These are phyloP conservation scores for Byssothecium circinans DNA, from an alignment of 2,329 filamentous ascomycete species.

Conservation along the genomic window DNA sequence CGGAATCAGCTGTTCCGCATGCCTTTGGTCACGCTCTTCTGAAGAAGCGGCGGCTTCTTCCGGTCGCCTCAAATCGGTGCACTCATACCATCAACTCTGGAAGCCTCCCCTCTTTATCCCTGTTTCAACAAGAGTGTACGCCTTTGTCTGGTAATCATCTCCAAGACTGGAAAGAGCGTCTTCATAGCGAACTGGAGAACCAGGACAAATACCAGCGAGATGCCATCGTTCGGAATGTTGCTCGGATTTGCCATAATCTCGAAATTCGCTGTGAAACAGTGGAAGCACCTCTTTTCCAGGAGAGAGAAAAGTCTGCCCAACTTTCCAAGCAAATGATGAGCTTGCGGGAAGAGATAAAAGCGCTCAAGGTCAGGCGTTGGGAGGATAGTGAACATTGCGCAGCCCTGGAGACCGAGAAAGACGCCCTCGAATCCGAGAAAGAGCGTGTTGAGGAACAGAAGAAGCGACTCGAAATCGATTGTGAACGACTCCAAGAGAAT, in stretches of 20 bases:
- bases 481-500: slow-evolving; percentile 42
- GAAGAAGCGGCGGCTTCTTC: slow-evolving; percentile 29
- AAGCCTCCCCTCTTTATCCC: slow-evolving; percentile 20
- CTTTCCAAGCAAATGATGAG: slow-evolving; percentile 36
- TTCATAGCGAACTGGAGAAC: slow-evolving; percentile 48
- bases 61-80: slow-evolving; percentile 14
- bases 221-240: slow-evolving; percentile 53
- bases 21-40: slow-evolving; percentile 26
- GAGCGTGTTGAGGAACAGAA: slow-evolving; percentile 39
- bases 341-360: slow-evolving; percentile 41
- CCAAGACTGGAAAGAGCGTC: slow-evolving; percentile 53
- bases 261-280: slow-evolving; percentile 58
- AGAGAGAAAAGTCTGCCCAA: slow-evolving; percentile 41
- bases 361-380: slow-evolving; percentile 28
- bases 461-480: slow-evolving; percentile 38
- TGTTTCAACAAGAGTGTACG: slow-evolving; percentile 46
- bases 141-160: slow-evolving; percentile 34
- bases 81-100: slow-evolving; percentile 11
- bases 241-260: slow-evolving; percentile 58
- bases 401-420: slow-evolving; percentile 45
- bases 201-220: slow-evolving; percentile 48
- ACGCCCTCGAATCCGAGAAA: slow-evolving; percentile 42
- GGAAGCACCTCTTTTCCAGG: slow-evolving; percentile 56
- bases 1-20: slow-evolving; percentile 19
- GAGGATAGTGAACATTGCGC: slow-evolving; percentile 36